These are phyloP conservation scores for Apiotrichum akiyoshidainum DNA, from an alignment of 1,284 basidiomycete species.

Conservation along the genomic window DNA sequence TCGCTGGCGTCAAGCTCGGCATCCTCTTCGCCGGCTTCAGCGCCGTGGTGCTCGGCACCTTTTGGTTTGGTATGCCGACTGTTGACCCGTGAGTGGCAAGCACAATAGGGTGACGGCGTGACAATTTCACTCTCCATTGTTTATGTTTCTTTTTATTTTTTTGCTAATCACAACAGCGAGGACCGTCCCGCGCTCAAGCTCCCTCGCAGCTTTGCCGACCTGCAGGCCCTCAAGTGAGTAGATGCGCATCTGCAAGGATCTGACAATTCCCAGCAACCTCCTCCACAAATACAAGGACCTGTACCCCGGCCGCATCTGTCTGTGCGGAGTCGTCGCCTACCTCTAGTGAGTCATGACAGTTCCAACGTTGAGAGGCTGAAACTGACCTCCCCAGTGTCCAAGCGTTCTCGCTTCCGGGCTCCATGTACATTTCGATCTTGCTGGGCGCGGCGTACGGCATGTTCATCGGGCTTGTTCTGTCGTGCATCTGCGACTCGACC, in stretches of 20 bases:
- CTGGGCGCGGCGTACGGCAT: slow-evolving; percentile 96
- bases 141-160: background rate
- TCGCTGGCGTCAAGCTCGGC: slow-evolving; percentile 77
- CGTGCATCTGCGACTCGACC: slow-evolving; percentile 84
- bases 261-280: slow-evolving; percentile 50
- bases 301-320: slow-evolving; percentile 72
- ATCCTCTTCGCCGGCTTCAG: slow-evolving; percentile 70
- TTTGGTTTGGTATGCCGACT: slow-evolving; percentile 74
- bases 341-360: slow-evolving; percentile 65
- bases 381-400: slow-evolving; percentile 64
- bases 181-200: slow-evolving; percentile 71
- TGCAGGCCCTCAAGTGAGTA: slow-evolving; percentile 69
- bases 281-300: slow-evolving; percentile 85
- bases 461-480: slow-evolving; percentile 80
- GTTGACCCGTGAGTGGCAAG: slow-evolving; percentile 65
- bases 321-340: slow-evolving; percentile 82
- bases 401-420: slow-evolving; percentile 93
- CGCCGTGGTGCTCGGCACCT: slow-evolving; percentile 64
- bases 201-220: slow-evolving; percentile 75
- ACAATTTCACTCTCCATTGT: background rate
- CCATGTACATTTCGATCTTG: slow-evolving; percentile 96
- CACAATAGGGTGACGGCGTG: background rate
- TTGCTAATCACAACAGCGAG: slow-evolving; percentile 53
- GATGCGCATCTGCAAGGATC: background rate
- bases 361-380: too few species aligned